A percentile compares a stretch with the other conserved stretches of the same genome.
phyloP scores from a whole-genome alignment of 2,329 filamentous ascomycete species.

The Scedosporium apiospermum region DNA sequence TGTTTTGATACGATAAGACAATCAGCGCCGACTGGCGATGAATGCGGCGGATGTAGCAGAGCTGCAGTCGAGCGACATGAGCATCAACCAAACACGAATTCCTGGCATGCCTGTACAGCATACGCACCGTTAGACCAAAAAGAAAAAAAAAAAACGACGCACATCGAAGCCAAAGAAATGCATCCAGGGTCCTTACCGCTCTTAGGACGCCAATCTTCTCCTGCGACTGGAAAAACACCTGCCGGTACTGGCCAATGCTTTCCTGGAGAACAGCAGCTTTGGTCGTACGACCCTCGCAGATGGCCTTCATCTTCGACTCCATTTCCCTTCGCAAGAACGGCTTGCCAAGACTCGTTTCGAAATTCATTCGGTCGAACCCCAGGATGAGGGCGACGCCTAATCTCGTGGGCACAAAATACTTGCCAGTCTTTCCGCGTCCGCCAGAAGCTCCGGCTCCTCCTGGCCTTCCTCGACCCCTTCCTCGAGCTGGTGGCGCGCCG shows the following conservation, averaged over 20 bases:
- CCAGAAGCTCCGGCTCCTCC: slow-evolving; percentile 33
- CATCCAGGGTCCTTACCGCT: slow-evolving; percentile 35
- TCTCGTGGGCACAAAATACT: slow-evolving; percentile 87
- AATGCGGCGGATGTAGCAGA: neutral
- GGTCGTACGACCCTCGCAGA: slow-evolving; percentile 78
- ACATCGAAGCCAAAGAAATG: neutral
- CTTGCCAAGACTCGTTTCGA: slow-evolving; percentile 87
- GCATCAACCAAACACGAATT: slow-evolving; percentile 23
- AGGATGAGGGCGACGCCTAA: slow-evolving; percentile 86
- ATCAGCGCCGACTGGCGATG: too few relatives aligned
- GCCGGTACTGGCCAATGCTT: slow-evolving; percentile 77
- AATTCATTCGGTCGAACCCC: slow-evolving; percentile 89
- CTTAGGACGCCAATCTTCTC: slow-evolving; percentile 62
- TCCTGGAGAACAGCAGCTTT: slow-evolving; percentile 68
- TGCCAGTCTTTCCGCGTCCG: slow-evolving; percentile 42
- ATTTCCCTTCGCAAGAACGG: slow-evolving; percentile 96
- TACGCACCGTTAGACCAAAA: neutral
- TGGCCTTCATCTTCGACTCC: slow-evolving; percentile 94
- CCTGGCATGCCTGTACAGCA: slow-evolving; percentile 23
- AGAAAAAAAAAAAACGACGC: neutral
- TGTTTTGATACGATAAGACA: neutral
- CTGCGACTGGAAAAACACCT: slow-evolving; percentile 74
- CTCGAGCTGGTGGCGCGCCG: slow-evolving; percentile 29
- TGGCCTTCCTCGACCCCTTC: slow-evolving; percentile 34
- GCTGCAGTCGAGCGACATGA: neutral